Percentiles rank a stretch among this genome's conserved stretches.
Conservation (phyloP, 257 asterid genomes). For the Solanum sejunctum region DNA sequence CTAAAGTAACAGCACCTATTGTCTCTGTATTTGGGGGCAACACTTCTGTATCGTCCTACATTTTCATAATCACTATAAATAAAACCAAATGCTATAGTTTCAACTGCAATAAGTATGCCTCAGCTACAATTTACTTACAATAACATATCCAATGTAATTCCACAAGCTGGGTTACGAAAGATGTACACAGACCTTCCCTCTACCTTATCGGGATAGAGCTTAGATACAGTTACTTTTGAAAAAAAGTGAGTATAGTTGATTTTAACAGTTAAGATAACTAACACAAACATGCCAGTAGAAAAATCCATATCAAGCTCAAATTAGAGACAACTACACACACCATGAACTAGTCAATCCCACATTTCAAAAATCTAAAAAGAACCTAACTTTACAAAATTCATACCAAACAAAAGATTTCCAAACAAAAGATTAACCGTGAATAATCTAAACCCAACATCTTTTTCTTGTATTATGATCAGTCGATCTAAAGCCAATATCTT, state of each 20-base stretch:
- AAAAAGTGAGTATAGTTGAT: not conserved
- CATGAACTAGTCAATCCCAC: not conserved
- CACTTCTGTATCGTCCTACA: constrained; percentile 46
- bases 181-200: not conserved
- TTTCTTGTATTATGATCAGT: not conserved
- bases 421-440: not conserved
- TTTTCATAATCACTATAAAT: not conserved
- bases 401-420: not conserved
- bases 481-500: not conserved
- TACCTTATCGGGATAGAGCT: not conserved
- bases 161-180: not conserved
- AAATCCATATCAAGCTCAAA: not conserved
- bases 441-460: not conserved
- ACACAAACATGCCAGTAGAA: not conserved
- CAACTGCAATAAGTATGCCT: not conserved
- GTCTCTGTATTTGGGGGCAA: constrained; percentile 42
- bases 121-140: not conserved
- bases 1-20: constrained; percentile 16
- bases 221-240: not conserved
- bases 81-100: not conserved
- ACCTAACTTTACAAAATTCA: not conserved
- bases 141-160: not conserved
- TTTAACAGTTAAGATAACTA: not conserved
- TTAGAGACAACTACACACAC: not conserved
- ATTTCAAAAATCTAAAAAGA: not conserved